Conservation (phyloP, 805 yeast genomes). For the Candida taoyuanica region DNA sequence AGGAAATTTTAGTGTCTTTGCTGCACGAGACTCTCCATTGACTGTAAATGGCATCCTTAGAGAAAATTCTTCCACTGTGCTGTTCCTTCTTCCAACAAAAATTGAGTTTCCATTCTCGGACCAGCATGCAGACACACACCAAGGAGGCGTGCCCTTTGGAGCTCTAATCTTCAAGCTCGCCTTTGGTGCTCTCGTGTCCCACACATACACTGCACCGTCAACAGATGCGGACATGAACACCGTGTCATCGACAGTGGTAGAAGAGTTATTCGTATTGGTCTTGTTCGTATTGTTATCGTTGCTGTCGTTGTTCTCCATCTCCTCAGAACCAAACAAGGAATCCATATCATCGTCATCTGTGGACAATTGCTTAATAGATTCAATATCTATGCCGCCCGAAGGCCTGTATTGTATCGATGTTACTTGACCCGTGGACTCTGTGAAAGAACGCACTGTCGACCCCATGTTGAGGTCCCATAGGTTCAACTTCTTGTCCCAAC, state of each 20-base stretch:
- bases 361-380: slow-evolving; percentile 15
- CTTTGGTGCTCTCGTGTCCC: slow-evolving; percentile 65
- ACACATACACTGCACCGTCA: slow-evolving; percentile 74
- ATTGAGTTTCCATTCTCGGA: slow-evolving; percentile 73
- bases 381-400: slow-evolving; percentile 25
- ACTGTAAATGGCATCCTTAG: slow-evolving; percentile 48
- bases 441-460: slow-evolving; percentile 36
- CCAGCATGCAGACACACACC: slow-evolving; percentile 93
- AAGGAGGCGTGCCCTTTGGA: slow-evolving; percentile 76
- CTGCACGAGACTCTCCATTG: slow-evolving; percentile 42
- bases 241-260: slow-evolving; percentile 31
- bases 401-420: slow-evolving; percentile 74
- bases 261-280: not conserved
- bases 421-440: slow-evolving; percentile 70
- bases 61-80: slow-evolving; percentile 74
- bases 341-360: slow-evolving; percentile 44
- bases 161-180: slow-evolving; percentile 47
- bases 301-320: slow-evolving; percentile 24
- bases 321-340: slow-evolving; percentile 57
- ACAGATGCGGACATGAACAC: slow-evolving; percentile 76
- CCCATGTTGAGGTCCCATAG: slow-evolving; percentile 90
- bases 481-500: slow-evolving; percentile 81
- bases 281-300: not conserved
- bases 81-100: slow-evolving; percentile 86
- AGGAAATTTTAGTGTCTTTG: slow-evolving; percentile 68